Conservation (phyloP, 306 rosid genomes). For the Gillenia trifoliata region DNA sequence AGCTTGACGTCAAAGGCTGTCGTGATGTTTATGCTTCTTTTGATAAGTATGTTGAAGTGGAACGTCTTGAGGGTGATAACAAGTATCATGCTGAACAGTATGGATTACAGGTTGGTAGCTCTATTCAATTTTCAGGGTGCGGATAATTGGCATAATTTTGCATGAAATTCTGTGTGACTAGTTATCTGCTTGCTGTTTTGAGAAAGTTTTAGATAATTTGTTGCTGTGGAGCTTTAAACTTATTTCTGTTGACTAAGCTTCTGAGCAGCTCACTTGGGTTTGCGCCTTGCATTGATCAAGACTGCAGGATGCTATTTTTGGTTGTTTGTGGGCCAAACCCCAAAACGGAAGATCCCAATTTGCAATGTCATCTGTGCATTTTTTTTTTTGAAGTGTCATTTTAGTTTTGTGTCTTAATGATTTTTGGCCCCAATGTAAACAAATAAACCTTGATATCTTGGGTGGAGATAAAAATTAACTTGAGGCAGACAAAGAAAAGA, state of each 20-base stretch:
- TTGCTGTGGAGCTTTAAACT: not conserved
- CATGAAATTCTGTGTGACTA: not conserved
- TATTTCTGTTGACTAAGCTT: not conserved
- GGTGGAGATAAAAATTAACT: not conserved
- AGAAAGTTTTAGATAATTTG: not conserved
- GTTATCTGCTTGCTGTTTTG: not conserved
- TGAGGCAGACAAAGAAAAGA: not conserved
- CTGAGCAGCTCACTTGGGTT: not conserved
- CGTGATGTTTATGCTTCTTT: constrained; percentile 94
- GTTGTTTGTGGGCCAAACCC: no score
- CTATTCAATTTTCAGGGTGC: not conserved
- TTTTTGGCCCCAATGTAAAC: not conserved
- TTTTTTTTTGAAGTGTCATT: not conserved
- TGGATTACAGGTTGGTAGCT: constrained; percentile 71
- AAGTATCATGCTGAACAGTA: constrained; percentile 92
- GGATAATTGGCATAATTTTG: constrained; percentile 13
- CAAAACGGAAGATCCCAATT: no score
- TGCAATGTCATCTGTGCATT: not conserved
- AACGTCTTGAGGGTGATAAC: constrained; percentile 95
- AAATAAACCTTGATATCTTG: not conserved
- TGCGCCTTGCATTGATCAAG: not conserved
- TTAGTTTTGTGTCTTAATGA: not conserved
- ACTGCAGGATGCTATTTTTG: not conserved
- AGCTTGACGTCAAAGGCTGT: constrained; percentile 99
- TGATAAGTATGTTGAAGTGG: constrained; percentile 98